Evolutionary conservation across 208 protist genomes (phyloP), one percentile per base, ranked within the genome.

Genomic region (Trypanosoma lewisi): DNA sequence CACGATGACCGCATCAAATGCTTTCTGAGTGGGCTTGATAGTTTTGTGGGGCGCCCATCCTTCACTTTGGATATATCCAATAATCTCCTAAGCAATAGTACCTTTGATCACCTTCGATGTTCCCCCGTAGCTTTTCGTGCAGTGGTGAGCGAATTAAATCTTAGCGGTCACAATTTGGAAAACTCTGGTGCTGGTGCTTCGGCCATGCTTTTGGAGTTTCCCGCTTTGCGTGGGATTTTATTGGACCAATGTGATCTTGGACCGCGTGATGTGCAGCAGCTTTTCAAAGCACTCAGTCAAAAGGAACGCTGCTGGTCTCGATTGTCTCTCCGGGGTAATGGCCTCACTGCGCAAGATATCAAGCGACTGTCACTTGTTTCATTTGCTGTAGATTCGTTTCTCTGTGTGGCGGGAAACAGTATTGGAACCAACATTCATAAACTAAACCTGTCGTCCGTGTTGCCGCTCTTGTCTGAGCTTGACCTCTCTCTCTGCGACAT

Each of bases 1-100:
- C 54, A 47, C 7, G 73, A 86, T 42, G 64, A 63, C 30, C 78
- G 78, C 16, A 56, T 82, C 19, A 25, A 55, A 14, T 49, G 59
- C 14, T 80, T 89, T 50, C n/a, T 81, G 0, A 27, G 21, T 27
- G 37, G 65, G 19, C 61, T 80, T 17, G 14, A 50, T 23, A 36
- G 49, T n/a, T 83, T 89, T 63, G 12, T 23, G 11, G 21, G 49
- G 12, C 75, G 82, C 16, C 54, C 51, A 16, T 67, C 64, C 52
- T 80, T 89, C 51, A 42, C 51, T 19, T 62, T 89, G 6, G 63
- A 85, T 53, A 50, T 85, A 42, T 82, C 78, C 1, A 63, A 34
- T 34, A 85, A 85, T 53, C 28, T 48, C 23, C 57, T 85, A 11
- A 79, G 64, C 9, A 64, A 51, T 27, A 52, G 56, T 60, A 68